phyloP scores from a whole-genome alignment of 140 eudicot species.

The Flaveria floridana region DNA sequence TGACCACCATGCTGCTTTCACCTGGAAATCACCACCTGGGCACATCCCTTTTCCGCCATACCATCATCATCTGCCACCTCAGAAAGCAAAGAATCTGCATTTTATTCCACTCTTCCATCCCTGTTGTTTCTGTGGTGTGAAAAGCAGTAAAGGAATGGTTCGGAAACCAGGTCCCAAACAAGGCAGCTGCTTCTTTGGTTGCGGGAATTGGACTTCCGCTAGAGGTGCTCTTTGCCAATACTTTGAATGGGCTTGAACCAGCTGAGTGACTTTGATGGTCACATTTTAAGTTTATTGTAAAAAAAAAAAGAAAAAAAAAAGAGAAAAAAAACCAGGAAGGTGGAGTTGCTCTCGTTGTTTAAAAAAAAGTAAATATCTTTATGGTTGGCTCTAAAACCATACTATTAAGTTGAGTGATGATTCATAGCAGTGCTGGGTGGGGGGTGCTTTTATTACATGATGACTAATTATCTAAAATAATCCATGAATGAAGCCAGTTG shows the following conservation, averaged over 20 bases:
- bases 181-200: slow-evolving; percentile 76
- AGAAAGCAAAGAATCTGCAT: slow-evolving; percentile 38
- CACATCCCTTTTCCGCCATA: slow-evolving; percentile 38
- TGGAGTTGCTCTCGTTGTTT: slow-evolving; percentile 16
- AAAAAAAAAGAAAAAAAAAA: slow-evolving; percentile 27
- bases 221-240: slow-evolving; percentile 83
- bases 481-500: slow-evolving; percentile 10
- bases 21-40: slow-evolving; percentile 46
- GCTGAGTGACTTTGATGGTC: slow-evolving; percentile 22
- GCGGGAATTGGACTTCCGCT: slow-evolving; percentile 85
- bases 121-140: slow-evolving; percentile 72
- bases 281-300: slow-evolving; percentile 35
- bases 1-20: slow-evolving; percentile 38
- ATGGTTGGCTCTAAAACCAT: slow-evolving; percentile 34
- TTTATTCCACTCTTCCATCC: slow-evolving; percentile 41
- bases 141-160: slow-evolving; percentile 64
- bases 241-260: slow-evolving; percentile 69
- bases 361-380: slow-evolving; percentile 23
- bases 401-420: background rate
- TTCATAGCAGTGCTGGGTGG: background rate
- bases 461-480: slow-evolving; percentile 35
- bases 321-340: background rate
- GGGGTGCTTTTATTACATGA: slow-evolving; percentile 15
- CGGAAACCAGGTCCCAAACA: slow-evolving; percentile 82
- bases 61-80: slow-evolving; percentile 49